phyloP scores from a whole-genome alignment of 164 flowering plant species.

The Chimonanthus salicifolius region DNA sequence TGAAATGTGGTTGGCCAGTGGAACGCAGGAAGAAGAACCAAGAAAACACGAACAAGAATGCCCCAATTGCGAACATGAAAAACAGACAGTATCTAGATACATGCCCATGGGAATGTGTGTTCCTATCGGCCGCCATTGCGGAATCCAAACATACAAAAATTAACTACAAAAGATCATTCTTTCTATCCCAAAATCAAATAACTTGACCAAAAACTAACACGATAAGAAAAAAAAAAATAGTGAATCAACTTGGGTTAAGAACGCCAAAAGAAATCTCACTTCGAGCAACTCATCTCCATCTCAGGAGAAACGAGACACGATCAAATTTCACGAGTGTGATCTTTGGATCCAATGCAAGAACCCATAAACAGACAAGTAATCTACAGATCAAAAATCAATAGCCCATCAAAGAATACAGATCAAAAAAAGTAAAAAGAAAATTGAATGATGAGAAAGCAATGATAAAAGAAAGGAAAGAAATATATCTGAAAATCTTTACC shows the following conservation, averaged over 20 bases:
- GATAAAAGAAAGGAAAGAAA: neutral
- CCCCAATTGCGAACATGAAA: constrained; percentile 35
- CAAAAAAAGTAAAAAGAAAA: neutral
- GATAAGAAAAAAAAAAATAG: neutral
- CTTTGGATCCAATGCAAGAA: neutral
- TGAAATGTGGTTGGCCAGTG: constrained; percentile 30
- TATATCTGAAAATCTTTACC: neutral
- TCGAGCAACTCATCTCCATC: too few species aligned
- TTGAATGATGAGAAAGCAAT: neutral
- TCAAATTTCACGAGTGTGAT: too few species aligned
- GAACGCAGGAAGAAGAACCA: constrained; percentile 69
- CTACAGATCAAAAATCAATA: neutral
- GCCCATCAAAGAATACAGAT: neutral
- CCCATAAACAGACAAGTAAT: neutral
- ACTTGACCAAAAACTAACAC: neutral
- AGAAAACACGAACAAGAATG: constrained; percentile 50
- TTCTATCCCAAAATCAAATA: constrained; percentile 2
- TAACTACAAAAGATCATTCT: neutral
- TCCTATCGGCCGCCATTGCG: constrained; percentile 26
- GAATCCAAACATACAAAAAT: neutral
- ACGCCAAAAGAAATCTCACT: neutral
- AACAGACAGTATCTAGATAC: constrained; percentile 38
- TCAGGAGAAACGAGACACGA: too few species aligned
- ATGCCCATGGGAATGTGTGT: constrained; percentile 28
- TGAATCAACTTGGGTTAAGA: neutral